phyloP scores from a whole-genome alignment of 306 rosid genomes.

The Coriaria nepalensis region DNA sequence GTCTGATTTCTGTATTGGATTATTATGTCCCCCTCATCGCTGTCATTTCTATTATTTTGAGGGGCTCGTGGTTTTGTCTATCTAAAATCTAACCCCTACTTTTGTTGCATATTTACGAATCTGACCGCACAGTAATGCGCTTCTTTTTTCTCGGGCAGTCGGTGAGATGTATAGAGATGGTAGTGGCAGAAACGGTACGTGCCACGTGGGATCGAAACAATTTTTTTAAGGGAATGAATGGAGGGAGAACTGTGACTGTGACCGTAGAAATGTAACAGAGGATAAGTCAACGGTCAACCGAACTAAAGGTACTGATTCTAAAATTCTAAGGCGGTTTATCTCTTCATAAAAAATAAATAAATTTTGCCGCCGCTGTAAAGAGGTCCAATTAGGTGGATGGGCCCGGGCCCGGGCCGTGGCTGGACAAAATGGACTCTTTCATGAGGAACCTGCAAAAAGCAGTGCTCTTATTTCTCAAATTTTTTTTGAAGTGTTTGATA shows the following conservation, averaged over 20 bases:
- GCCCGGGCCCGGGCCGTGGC: too few species aligned
- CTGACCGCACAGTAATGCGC: slow-evolving; percentile 5
- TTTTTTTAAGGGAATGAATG: too few species aligned
- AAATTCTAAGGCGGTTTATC: too few species aligned
- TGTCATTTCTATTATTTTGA: slow-evolving; percentile 36
- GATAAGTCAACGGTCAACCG: slow-evolving; percentile 12
- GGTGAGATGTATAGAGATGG: not conserved
- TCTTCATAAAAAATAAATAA: too few species aligned
- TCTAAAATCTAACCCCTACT: not conserved
- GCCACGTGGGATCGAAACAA: slow-evolving; percentile 3
- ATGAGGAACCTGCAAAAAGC: too few species aligned
- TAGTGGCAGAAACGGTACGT: slow-evolving; percentile 39
- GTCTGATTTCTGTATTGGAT: slow-evolving; percentile 20
- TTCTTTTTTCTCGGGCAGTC: not conserved
- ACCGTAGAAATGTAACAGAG: slow-evolving; percentile 10
- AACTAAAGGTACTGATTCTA: too few species aligned
- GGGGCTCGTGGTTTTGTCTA: slow-evolving; percentile 7
- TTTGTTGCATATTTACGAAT: slow-evolving; percentile 3
- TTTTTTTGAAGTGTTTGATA: too few species aligned
- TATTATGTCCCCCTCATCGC: slow-evolving; percentile 35
- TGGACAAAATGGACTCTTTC: too few species aligned
- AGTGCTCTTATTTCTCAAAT: too few species aligned
- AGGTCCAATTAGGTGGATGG: too few species aligned
- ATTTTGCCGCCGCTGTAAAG: too few species aligned
- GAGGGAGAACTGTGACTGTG: too few species aligned